Evolutionary conservation across 2,329 filamentous ascomycete genomes (phyloP), one percentile per base, ranked within the genome.

Genomic region (Macrophomina tecta): DNA sequence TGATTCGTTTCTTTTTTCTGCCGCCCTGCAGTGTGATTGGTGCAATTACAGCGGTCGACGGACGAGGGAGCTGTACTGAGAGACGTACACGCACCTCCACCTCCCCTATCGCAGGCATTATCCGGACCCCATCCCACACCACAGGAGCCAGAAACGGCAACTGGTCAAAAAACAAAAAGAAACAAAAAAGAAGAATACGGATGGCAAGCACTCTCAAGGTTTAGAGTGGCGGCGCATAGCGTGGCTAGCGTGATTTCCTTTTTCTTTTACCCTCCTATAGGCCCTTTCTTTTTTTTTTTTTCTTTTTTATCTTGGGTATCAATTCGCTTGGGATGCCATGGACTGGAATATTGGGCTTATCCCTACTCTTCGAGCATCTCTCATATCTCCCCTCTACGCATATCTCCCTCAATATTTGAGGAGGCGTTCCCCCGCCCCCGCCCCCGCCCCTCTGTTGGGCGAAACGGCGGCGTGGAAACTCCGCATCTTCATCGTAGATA

Each of bases 41-140:
- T 79, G 77, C 65, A 76, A 74, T 51, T 73, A 71, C 38, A 74
- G 73, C 56, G 76, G 78, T 8, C 68, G 78, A 66, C 69, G 78
- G 32, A 79, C 77, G 5, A 67, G 76, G 55, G 77, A 78, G 69
- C 71, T 76, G 51, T 79, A 74, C 66, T 78, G 68, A 72, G 52
- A 45, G 18, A 23, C 30, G 40, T 45, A 48, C 38, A 45, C 23
- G 23, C 30, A 11, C 18, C 36, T 14, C 3, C 1, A 34, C 16
- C 18, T 40, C 40, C 38, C 23, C 18, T 4, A 28, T 23, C 23
- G 23, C 23, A 23, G 23, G 23, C 28, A 16, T 30, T 5, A 28
- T 18, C n/a, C 12, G 28, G 18, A 34, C 14, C 36, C n/a, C 38
- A 58, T 45, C 16, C 18, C 55, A 38, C n/a, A n/a, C 28, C 8